Conservation (phyloP, 2,329 filamentous ascomycete genomes). For the Raffaelea albimanens region DNA sequence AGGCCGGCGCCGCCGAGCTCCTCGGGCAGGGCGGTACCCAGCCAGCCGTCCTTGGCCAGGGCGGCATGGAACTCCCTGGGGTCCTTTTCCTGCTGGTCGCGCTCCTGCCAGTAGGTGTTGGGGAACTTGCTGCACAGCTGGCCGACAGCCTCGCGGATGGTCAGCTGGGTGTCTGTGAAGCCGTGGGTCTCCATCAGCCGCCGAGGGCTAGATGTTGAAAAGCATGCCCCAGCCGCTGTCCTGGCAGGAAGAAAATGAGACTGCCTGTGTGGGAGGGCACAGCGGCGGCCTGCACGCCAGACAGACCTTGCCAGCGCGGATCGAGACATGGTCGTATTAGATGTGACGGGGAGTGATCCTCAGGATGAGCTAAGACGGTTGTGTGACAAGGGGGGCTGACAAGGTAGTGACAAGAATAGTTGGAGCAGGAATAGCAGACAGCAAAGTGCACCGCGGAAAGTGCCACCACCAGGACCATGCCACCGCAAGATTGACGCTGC, state of each 20-base stretch:
- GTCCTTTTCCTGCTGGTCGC: slow-evolving; percentile 59
- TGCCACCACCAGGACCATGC: too few species aligned
- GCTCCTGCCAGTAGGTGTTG: slow-evolving; percentile 21
- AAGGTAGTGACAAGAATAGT: too few species aligned
- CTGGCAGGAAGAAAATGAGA: background rate
- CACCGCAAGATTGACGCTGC: too few species aligned
- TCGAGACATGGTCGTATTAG: too few species aligned
- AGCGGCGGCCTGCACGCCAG: too few species aligned
- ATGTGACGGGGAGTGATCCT: too few species aligned
- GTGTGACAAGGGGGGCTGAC: too few species aligned
- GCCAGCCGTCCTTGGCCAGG: slow-evolving; percentile 66
- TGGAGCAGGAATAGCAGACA: too few species aligned
- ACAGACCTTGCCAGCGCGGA: too few species aligned
- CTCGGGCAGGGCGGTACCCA: slow-evolving; percentile 72
- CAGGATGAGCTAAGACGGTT: too few species aligned
- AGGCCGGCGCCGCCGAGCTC: slow-evolving; percentile 64
- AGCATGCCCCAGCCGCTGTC: background rate
- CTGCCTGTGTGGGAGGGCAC: background rate
- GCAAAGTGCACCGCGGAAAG: too few species aligned
- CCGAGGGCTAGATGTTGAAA: slow-evolving; percentile 2
- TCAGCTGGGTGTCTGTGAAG: slow-evolving; percentile 9
- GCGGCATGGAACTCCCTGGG: slow-evolving; percentile 69
- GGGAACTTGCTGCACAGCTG: slow-evolving; percentile 11
- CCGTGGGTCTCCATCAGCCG: slow-evolving; percentile 11
- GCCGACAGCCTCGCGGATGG: slow-evolving; percentile 11